A percentile compares a stretch with the other conserved stretches of the same genome.
phyloP scores from a whole-genome alignment of 1,139 yeast genomes.

The Nakaseomyces delphensis region DNA sequence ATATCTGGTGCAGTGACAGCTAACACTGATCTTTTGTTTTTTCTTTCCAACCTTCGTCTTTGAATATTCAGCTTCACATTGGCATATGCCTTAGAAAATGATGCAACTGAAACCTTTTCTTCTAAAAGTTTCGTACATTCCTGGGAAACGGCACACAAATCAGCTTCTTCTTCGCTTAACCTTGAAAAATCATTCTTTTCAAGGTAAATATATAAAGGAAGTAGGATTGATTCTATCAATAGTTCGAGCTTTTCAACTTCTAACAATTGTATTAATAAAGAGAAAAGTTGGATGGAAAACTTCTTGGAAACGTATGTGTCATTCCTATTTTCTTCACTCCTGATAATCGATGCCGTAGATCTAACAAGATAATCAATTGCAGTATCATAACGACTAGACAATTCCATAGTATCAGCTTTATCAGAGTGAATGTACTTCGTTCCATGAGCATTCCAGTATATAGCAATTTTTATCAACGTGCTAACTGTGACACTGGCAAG shows the following conservation, averaged over 20 bases:
- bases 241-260: slow-evolving; percentile 34
- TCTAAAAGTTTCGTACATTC: slow-evolving; percentile 69
- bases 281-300: slow-evolving; percentile 52
- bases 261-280: slow-evolving; percentile 48
- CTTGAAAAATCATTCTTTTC: slow-evolving; percentile 36
- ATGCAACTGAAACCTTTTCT: slow-evolving; percentile 62
- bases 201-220: slow-evolving; percentile 52
- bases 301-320: slow-evolving; percentile 54
- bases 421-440: slow-evolving; percentile 34
- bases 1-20: slow-evolving; percentile 74
- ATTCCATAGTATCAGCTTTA: slow-evolving; percentile 20
- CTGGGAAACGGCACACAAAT: slow-evolving; percentile 49
- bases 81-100: slow-evolving; percentile 56
- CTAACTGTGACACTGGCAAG: slow-evolving; percentile 60
- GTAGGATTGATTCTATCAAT: slow-evolving; percentile 42
- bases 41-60: slow-evolving; percentile 65
- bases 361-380: slow-evolving; percentile 59
- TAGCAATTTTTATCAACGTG: slow-evolving; percentile 53
- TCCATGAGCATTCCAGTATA: slow-evolving; percentile 49
- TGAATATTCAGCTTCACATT: slow-evolving; percentile 53
- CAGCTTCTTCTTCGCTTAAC: slow-evolving; percentile 37
- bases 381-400: slow-evolving; percentile 24
- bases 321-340: slow-evolving; percentile 50
- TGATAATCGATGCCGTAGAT: slow-evolving; percentile 53
- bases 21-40: slow-evolving; percentile 64